Base-by-base conservation (phyloP, 305 asterid genomes). In the Fraxinus angustifolia region DNA sequence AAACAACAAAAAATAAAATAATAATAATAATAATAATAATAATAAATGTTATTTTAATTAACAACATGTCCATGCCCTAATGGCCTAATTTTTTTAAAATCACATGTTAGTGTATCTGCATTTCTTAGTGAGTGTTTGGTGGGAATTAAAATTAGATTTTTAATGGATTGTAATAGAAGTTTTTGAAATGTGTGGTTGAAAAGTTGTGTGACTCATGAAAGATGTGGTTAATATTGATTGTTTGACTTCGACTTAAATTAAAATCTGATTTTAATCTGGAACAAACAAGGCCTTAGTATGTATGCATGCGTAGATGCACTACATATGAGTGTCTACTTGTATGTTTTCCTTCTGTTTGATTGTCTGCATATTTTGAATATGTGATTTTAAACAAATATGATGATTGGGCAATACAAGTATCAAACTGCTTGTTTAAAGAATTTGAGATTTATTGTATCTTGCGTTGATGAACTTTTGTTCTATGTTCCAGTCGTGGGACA, bases 401-500 rank as follows among this genome's bases (percentile, higher is more conserved):
- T 78, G 53, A 70, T 36, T 23, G 8, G 35, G 38, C 19, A n/a
- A 58, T 11, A 21, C 56, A 34, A 71, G 33, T 60, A 26, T 74
- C 72, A 53, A 48, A 82, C 75, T 28, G 75, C 31, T 38, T 82
- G 56, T 74, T 45, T 42, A 38, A 78, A 45, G 72, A 76, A 58
- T 50, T 26, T 62, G 65, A 36, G 26, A 60, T 56, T 10, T 21
- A n/a, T 38, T 34, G 48, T 40, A 33, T 65, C 79, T 70, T 19
- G 76, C 31, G 36, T 45, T 5, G 2, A 77, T 28, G 33, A 21
- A 76, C 81, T 23, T 76, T 6, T 86, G n/a, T 85, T 12, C 78
- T 76, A 75, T 89, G 85, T 75, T 76, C 35, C 90, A 93, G 99
- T 89, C 95, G 50, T 95, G 97, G 98, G 99, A 95, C 83, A 90